Conservation (phyloP, 2,329 filamentous ascomycete species). For the Lecanoromycetidae sp. region DNA sequence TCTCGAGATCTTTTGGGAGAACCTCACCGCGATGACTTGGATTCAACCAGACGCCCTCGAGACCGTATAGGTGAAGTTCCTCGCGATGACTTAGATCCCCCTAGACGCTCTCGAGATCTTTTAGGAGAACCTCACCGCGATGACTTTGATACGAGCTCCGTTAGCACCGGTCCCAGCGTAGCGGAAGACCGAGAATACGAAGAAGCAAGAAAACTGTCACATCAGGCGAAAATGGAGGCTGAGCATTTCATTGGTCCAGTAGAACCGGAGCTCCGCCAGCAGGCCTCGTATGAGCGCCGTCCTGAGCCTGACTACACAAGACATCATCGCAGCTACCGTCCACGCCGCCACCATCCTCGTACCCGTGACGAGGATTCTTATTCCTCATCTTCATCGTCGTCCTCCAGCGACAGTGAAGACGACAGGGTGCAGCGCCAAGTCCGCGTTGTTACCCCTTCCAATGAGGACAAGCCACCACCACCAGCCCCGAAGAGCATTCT, state of each 20-base stretch:
- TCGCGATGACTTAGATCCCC: too few species aligned
- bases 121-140: slow-evolving; percentile 10
- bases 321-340: slow-evolving; percentile 9
- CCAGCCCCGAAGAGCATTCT: slow-evolving; percentile 67
- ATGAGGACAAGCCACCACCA: slow-evolving; percentile 48
- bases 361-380: slow-evolving; percentile 11
- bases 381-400: slow-evolving; percentile 15
- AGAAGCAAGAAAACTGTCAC: slow-evolving; percentile 15
- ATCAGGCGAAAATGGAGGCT: slow-evolving; percentile 8
- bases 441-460: slow-evolving; percentile 59
- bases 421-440: slow-evolving; percentile 21
- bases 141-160: slow-evolving; percentile 4
- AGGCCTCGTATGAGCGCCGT: slow-evolving; percentile 17
- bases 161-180: slow-evolving; percentile 12
- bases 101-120: slow-evolving; percentile 6
- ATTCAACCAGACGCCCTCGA: not conserved
- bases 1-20: slow-evolving; percentile 4
- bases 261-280: slow-evolving; percentile 13
- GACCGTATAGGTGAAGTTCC: slow-evolving; percentile 5
- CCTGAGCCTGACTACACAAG: slow-evolving; percentile 9
- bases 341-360: slow-evolving; percentile 13
- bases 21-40: slow-evolving; percentile 9
- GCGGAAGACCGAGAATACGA: slow-evolving; percentile 13
- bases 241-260: slow-evolving; percentile 8
- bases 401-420: slow-evolving; percentile 8